Conservation (phyloP, 306 rosid species). For the Lagenaria siceraria region DNA sequence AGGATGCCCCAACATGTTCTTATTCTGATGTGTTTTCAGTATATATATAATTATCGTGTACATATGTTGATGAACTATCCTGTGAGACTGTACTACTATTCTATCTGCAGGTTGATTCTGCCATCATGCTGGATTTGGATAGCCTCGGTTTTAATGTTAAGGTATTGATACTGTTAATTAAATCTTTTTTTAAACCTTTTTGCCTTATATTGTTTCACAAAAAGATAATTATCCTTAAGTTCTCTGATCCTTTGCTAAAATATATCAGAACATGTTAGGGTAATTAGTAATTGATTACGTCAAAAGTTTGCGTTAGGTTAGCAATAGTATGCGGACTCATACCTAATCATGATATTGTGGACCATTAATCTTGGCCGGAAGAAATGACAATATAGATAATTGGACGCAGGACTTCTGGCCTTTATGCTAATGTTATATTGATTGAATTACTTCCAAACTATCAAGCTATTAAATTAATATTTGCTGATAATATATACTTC, state of each 20-base stretch:
- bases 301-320: background rate
- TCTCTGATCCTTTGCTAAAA: background rate
- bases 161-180: slow-evolving; percentile 24
- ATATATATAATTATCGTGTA: background rate
- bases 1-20: background rate
- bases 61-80: background rate
- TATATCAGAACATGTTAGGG: background rate
- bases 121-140: slow-evolving; percentile 82
- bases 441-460: background rate
- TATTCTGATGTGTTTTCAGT: background rate
- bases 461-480: background rate
- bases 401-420: background rate
- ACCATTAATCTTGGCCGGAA: background rate
- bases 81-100: slow-evolving; percentile 11
- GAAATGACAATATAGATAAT: background rate
- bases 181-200: background rate
- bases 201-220: background rate
- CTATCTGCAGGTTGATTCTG: slow-evolving; percentile 70
- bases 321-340: background rate
- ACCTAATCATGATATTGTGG: background rate
- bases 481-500: background rate
- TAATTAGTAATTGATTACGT: too few species aligned
- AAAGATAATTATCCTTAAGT: background rate
- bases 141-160: slow-evolving; percentile 83
- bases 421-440: background rate